Base-by-base conservation (phyloP, 352 stramenopile species). In the Blastocystis sp. region DNA sequence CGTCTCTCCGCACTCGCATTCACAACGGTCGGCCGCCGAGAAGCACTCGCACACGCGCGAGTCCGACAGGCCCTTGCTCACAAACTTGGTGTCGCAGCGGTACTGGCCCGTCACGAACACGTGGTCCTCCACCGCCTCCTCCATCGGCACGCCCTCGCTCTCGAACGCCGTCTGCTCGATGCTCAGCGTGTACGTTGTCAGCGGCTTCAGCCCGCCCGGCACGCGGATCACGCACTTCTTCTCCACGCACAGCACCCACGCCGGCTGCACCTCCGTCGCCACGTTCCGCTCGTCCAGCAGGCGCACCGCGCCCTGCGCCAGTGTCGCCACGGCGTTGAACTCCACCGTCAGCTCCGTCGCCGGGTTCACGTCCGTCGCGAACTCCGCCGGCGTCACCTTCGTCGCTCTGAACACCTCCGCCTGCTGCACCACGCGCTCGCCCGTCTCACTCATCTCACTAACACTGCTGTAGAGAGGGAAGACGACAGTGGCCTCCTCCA, bases 1-100 rank as follows among this genome's bases (percentile, higher is more conserved):
- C 54, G 74, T 84, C 45, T 84, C 74, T 84, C 57, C 71, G 66
- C 71, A 81, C 48, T 81, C 42, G 48, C 71, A 81, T 21, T 81
- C n/a, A 38, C 48, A 65, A 24, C 7, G 34, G 14, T 42, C 24
- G 10, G 64, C 48, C 4, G 66, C 71, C 17, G 71, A 81, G 71
- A 81, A 81, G 57, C 71, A 81, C 48, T 81, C 48, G 21, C 48
- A 81, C 48, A 81, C 48, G 28, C 48, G 21, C 21, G 42, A 40
- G 24, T 64, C 54, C 17, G 21, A 34, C 45, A 81, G 43, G 7
- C 71, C 71, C 24, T 60, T 43, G 21, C 71, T 65, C 28, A 81
- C 71, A 42, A 24, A 81, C 28, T 21, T 64, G 21, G 48, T 81
- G 43, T 81, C 71, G 43, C 71, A 81, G n/a, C 71, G 48, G 48